Base-by-base conservation (phyloP, 2,329 filamentous ascomycete species). In the Leptographium wingfieldii region DNA sequence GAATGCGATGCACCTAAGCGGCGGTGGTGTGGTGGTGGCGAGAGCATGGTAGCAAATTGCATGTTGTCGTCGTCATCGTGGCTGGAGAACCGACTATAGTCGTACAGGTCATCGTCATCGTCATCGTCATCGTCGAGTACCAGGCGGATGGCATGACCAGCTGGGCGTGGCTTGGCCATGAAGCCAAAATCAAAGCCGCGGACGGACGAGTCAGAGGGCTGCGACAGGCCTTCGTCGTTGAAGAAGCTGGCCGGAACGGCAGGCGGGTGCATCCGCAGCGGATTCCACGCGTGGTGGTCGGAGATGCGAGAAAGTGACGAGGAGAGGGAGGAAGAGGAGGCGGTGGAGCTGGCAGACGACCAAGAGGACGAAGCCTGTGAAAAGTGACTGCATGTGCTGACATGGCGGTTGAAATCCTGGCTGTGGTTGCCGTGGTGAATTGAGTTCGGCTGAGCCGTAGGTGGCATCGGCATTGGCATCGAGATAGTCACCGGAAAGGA, bases 131-230 rank as follows among this genome's bases (percentile, higher is more conserved):
- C 54, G 35, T 51, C 33, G 54, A 25, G 25, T 4, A 54, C 62
- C 58, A 38, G 60, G 60, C 35, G 63, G 59, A 57, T 63, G 60
- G 49, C 62, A 62, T 19, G 65, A 57, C 61, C 55, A 59, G 31
- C 56, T 49, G 35, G 56, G 59, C n/a, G 60, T 16, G 22, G 51
- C 5, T 59, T 63, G 38, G 55, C 22, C 48, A 40, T 40, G 59
- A 71, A 71, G 56, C 70, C 69, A 58, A 72, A 73, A 64, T 72
- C 69, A 58, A 73, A 71, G 53, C 68, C 68, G 51, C 63, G 55
- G 12, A 19, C n/a, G 53, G 35, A 38, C 55, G 58, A 59, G 59
- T 22, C 29, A 14, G 31, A 46, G 29, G 35, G 27, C 16, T 25
- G 14, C 31, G 48, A 22, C 25, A 7, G 25, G 49, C 48, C 35